Percentiles rank a stretch among this genome's conserved stretches.
These are phyloP conservation scores for Fraxinus pennsylvanica DNA, from an alignment of 257 asterid genomes.

Conservation along the genomic window DNA sequence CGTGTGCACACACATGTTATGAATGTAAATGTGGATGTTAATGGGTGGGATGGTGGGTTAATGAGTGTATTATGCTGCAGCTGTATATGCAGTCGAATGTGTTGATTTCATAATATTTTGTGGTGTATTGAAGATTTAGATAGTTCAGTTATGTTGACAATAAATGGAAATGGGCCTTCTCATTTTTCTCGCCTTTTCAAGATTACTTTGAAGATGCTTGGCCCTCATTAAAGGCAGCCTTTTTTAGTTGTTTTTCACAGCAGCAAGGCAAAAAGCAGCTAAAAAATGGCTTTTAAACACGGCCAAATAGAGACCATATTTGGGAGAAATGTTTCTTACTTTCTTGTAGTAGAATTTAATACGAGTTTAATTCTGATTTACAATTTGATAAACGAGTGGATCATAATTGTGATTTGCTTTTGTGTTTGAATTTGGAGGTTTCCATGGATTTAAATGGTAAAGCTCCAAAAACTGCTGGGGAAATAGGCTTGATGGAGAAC, in stretches of 20 bases:
- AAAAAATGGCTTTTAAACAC: neutral
- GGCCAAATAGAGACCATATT: neutral
- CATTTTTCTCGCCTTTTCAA: neutral
- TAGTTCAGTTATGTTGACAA: neutral
- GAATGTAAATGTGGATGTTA: no score
- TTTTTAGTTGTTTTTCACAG: neutral
- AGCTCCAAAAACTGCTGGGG: slow-evolving; percentile 35
- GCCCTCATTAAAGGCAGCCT: no score
- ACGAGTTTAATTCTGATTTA: slow-evolving; percentile 9
- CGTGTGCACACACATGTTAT: no score
- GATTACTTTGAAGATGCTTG: no score
- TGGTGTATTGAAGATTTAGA: slow-evolving; percentile 1
- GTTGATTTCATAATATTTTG: neutral
- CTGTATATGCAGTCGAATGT: no score
- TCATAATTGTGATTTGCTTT: slow-evolving; percentile 1
- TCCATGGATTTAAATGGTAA: slow-evolving; percentile 35
- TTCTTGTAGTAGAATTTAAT: neutral
- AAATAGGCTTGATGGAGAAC: slow-evolving; percentile 55
- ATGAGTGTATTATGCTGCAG: neutral
- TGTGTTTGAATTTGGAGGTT: slow-evolving; percentile 24
- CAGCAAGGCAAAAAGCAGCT: slow-evolving; percentile 11
- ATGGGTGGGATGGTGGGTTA: neutral
- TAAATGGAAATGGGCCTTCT: slow-evolving; percentile 1
- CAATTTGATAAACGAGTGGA: neutral
- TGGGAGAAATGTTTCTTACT: slow-evolving; percentile 4